Conservation (phyloP, 1,284 basidiomycete species). For the Malassezia caprae region DNA sequence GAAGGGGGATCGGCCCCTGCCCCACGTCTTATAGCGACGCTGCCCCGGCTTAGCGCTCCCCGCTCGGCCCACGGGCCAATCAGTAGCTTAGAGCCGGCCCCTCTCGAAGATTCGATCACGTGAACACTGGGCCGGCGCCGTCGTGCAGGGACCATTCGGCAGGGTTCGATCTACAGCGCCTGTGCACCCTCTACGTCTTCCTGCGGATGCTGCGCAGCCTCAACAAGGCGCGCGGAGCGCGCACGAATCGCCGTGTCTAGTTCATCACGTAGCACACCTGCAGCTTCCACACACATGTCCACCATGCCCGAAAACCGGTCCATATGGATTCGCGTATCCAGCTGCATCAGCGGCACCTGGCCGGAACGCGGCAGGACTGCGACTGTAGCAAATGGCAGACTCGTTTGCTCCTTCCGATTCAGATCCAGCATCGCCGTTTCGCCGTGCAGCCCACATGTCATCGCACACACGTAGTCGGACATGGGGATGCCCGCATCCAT, state of each 20-base stretch:
- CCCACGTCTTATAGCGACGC: background rate
- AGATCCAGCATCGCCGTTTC: constrained; percentile 70
- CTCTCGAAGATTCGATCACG: background rate
- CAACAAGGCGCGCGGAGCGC: constrained; percentile 59
- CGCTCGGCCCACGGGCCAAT: background rate
- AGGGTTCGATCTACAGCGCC: background rate
- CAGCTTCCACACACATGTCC: constrained; percentile 65
- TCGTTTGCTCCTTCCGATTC: constrained; percentile 75
- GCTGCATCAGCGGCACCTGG: constrained; percentile 73
- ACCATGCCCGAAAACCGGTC: constrained; percentile 86
- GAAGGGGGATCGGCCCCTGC: background rate
- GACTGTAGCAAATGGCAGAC: constrained; percentile 75
- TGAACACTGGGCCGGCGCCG: background rate
- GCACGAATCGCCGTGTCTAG: constrained; percentile 66
- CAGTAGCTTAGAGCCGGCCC: background rate
- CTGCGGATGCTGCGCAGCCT: constrained; percentile 22
- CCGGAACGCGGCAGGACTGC: constrained; percentile 72
- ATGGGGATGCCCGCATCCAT: constrained; percentile 81
- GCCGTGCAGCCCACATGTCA: constrained; percentile 50
- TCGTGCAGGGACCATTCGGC: background rate
- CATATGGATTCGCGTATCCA: constrained; percentile 88
- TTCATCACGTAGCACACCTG: constrained; percentile 67
- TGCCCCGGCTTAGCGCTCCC: background rate
- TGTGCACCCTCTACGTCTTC: background rate
- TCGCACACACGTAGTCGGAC: constrained; percentile 77